Evolutionary conservation across 2,329 filamentous ascomycete species (phyloP).

Genomic region (Xylariaceae sp.): DNA sequence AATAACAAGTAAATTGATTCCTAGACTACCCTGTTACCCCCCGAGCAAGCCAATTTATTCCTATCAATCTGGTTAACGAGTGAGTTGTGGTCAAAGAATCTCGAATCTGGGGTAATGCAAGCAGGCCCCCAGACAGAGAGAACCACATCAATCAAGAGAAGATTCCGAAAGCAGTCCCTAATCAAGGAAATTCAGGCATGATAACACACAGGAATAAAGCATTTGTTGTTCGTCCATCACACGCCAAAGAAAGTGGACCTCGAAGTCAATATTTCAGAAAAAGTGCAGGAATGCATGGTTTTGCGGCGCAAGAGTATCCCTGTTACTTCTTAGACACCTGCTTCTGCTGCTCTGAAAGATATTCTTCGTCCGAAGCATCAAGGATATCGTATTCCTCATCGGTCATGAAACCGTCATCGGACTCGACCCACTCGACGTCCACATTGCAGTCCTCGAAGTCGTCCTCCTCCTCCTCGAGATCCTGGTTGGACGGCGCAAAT

Average conservation of each 20-base stretch:
- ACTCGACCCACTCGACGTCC: conserved; percentile 62
- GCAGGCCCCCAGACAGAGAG: conserved; percentile 1
- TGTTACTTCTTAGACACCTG: conserved; percentile 33
- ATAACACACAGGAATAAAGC: conserved; percentile 12
- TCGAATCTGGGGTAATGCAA: not conserved
- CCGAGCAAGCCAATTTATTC: conserved; percentile 22
- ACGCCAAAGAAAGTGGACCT: not conserved
- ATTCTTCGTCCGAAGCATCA: conserved; percentile 91
- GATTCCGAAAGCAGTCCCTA: conserved; percentile 6
- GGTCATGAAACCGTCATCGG: conserved; percentile 80
- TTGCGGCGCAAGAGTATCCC: not conserved
- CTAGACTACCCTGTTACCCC: conserved; percentile 18
- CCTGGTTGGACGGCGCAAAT: conserved; percentile 34
- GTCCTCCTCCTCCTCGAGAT: conserved; percentile 54
- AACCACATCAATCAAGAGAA: conserved; percentile 9
- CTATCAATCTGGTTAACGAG: conserved; percentile 21
- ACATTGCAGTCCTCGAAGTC: conserved; percentile 55
- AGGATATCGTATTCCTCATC: conserved; percentile 98
- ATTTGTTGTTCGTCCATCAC: not conserved
- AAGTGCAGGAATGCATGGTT: not conserved
- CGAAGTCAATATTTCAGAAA: not conserved
- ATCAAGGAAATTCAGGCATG: not conserved
- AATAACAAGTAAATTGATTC: conserved; percentile 21
- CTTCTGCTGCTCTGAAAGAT: conserved; percentile 58
- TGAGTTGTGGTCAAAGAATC: conserved; percentile 15